Base-by-base conservation (phyloP, 1,284 basidiomycete genomes). In the Hortiboletus rubellus region DNA sequence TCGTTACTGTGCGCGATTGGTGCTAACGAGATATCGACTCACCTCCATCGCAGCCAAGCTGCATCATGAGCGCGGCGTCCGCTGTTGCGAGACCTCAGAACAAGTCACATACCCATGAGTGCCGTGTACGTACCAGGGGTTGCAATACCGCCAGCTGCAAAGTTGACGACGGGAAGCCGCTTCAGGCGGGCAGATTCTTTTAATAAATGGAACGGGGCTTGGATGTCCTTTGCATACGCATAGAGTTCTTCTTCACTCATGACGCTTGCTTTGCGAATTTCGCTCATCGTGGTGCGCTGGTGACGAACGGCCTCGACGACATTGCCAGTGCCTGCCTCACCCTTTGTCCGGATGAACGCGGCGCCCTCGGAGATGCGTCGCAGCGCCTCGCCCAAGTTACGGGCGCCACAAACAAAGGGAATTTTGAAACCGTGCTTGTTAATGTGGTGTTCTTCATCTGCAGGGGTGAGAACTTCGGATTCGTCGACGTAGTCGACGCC, bases 1-100 rank as follows among this genome's bases (percentile, higher is more conserved):
- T 58, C 37, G 47, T 65, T 12, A 57, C 7, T n/a, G 57, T 52
- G 57, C 45, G 58, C 42, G 64, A 47, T 46, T 24, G 24, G 44
- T 36, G 36, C 31, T 14, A 43, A 30, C 40, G 44, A 52, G 56
- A 59, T 34, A n/a, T 46, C 43, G 42, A 76, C 82, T 63, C 67
- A 93, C 92, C 93, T 81, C 97, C 96, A 72, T 99, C 96, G 73
- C 94, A 96, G 49, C 96, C 96, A 40, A 99, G 85, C 73, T 98
- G 96, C 96, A 99, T 99, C 96, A 99, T 98, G 63, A 99, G 77
- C 5, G 97, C 97, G 24, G 96, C 97, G 74, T 99, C 96, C 62
- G 95, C 91, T 90, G 50, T 57, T 8, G n/a, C 24, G 42, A 36
- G 45, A 49, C 30, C 17, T 60, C 22, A 53, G 55, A 52, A 40